phyloP scores from a whole-genome alignment of 257 asterid species.

The Fraxinus cuspidata region DNA sequence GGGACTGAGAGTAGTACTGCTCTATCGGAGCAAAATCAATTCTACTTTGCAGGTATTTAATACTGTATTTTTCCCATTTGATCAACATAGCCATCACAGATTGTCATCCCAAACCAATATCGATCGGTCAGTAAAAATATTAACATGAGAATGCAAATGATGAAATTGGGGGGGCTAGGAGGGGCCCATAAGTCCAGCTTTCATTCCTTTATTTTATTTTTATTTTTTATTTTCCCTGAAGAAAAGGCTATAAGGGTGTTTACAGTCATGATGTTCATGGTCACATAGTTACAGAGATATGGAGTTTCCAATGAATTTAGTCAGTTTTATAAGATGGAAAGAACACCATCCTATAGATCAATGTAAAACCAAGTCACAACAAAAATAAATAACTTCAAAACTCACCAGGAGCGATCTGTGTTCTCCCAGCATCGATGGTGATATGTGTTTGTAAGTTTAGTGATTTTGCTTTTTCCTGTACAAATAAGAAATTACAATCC shows the following conservation, averaged over 20 bases:
- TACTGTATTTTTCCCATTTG: not conserved
- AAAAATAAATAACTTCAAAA: constrained; percentile 19
- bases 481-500: constrained; percentile 20
- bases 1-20: not conserved
- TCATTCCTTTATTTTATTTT: not conserved
- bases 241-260: not conserved
- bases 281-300: not conserved
- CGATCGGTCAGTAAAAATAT: not conserved
- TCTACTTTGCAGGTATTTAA: not conserved
- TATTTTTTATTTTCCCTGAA: not conserved
- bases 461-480: constrained; percentile 80
- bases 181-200: not conserved
- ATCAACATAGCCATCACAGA: not conserved
- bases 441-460: constrained; percentile 77
- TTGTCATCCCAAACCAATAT: not conserved
- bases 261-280: not conserved
- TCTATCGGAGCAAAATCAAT: not conserved
- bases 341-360: not conserved
- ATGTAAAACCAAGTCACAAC: constrained; percentile 5
- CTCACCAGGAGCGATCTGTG: constrained; percentile 98
- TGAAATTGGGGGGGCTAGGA: not conserved
- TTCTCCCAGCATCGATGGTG: constrained; percentile 93
- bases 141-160: not conserved
- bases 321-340: not conserved
- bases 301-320: not conserved